These are phyloP conservation scores for Scutellaria barbata DNA, from an alignment of 257 asterid species.

Conservation along the genomic window DNA sequence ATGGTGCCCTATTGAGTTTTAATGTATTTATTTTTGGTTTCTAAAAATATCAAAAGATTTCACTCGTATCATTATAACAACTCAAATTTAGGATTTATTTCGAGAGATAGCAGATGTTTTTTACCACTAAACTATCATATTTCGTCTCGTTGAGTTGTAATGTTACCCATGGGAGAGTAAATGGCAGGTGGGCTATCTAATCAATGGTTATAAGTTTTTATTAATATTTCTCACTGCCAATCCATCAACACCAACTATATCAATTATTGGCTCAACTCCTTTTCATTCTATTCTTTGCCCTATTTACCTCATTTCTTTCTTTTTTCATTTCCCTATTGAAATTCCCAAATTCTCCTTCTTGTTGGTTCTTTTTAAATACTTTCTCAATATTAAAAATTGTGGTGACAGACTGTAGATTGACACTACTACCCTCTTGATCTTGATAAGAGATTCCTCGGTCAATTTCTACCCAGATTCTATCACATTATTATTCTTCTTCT, in stretches of 20 bases:
- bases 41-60: no score
- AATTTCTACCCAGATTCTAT: not conserved
- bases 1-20: no score
- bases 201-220: not conserved
- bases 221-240: constrained; percentile 16
- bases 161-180: not conserved
- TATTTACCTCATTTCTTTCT: not conserved
- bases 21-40: no score
- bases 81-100: no score
- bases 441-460: not conserved
- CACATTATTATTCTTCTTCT: not conserved
- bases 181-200: constrained; percentile 13
- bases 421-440: constrained; percentile 17
- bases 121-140: no score
- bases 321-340: not conserved
- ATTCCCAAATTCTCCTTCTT: constrained; percentile 29
- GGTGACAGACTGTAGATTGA: constrained; percentile 5
- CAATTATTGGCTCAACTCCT: constrained; percentile 22
- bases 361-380: not conserved
- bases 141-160: no score
- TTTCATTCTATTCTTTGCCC: not conserved
- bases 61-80: no score
- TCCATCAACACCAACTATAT: constrained; percentile 3
- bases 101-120: no score
- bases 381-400: not conserved